Evolutionary conservation across 495 filamentous ascomycete species (phyloP).

Genomic region (Bryoglossum gracile): DNA sequence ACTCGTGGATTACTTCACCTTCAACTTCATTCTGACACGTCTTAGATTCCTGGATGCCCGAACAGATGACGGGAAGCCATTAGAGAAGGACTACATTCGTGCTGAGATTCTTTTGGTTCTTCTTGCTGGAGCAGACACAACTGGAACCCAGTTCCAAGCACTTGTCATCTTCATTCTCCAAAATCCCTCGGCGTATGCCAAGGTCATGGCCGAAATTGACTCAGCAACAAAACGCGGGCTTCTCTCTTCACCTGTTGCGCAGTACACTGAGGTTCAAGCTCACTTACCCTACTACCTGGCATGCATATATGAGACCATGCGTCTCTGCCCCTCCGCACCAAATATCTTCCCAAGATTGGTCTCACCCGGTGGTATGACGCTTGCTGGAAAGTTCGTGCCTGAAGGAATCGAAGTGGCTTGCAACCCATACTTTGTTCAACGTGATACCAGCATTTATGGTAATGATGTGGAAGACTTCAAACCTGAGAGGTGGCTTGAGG

Average conservation of each 20-base stretch:
- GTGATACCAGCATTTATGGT: constrained; percentile 44
- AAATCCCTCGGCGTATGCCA: constrained; percentile 37
- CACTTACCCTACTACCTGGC: constrained; percentile 34
- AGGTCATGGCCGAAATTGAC: constrained; percentile 52
- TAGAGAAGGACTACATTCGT: constrained; percentile 44
- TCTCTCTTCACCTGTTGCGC: constrained; percentile 27
- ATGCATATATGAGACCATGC: no score
- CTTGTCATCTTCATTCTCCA: constrained; percentile 46
- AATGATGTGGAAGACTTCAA: constrained; percentile 36
- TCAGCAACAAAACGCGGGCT: constrained; percentile 26
- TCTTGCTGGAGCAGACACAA: constrained; percentile 60
- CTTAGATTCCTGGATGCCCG: constrained; percentile 38
- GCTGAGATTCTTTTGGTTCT: constrained; percentile 49
- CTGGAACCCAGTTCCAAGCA: constrained; percentile 47
- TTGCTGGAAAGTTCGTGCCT: no score
- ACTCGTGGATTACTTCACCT: constrained; percentile 19
- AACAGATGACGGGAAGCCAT: constrained; percentile 35
- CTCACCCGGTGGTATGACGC: no score
- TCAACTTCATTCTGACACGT: constrained; percentile 25
- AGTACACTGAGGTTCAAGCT: constrained; percentile 28
- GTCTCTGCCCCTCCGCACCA: no score
- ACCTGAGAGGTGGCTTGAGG: constrained; percentile 36
- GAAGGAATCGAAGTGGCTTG: no score
- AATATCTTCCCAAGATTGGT: no score
- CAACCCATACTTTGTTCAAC: constrained; percentile 48